Percentiles rank a stretch among this genome's conserved stretches.
Conservation (phyloP, 306 rosid genomes). For the Fragaria ananassa region DNA sequence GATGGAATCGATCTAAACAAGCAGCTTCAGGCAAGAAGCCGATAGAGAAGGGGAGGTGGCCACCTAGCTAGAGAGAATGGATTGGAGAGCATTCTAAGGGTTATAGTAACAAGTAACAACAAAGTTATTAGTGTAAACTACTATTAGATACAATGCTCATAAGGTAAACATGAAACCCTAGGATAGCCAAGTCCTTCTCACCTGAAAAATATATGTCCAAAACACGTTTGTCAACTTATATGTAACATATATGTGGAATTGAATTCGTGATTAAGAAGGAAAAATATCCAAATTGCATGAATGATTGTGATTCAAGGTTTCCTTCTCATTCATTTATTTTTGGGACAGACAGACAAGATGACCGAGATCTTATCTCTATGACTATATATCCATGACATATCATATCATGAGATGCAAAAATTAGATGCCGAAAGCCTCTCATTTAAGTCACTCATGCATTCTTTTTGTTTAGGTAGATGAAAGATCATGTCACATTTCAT, state of each 20-base stretch:
- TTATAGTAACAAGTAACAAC: not conserved
- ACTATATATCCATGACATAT: not conserved
- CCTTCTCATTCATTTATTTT: not conserved
- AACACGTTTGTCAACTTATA: no score
- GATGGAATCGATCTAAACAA: not conserved
- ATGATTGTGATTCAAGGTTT: not conserved
- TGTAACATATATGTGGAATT: no score
- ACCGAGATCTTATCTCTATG: not conserved
- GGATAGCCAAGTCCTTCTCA: not conserved
- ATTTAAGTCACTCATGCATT: not conserved
- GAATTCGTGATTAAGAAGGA: not conserved
- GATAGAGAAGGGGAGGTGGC: not conserved
- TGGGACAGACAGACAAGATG: not conserved
- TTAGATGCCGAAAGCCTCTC: constrained; percentile 6
- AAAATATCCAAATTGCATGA: no score
- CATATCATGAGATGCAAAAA: not conserved
- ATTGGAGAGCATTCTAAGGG: not conserved
- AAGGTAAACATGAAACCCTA: not conserved
- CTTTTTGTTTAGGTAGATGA: not conserved
- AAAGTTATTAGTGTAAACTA: not conserved
- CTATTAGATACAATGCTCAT: not conserved
- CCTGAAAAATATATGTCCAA: not conserved
- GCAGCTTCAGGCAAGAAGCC: not conserved
- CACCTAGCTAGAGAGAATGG: not conserved
- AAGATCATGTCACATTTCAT: not conserved